A percentile compares a stretch with the other conserved stretches of the same genome.
Conservation (phyloP, 306 rosid genomes). For the Pyrus communis region DNA sequence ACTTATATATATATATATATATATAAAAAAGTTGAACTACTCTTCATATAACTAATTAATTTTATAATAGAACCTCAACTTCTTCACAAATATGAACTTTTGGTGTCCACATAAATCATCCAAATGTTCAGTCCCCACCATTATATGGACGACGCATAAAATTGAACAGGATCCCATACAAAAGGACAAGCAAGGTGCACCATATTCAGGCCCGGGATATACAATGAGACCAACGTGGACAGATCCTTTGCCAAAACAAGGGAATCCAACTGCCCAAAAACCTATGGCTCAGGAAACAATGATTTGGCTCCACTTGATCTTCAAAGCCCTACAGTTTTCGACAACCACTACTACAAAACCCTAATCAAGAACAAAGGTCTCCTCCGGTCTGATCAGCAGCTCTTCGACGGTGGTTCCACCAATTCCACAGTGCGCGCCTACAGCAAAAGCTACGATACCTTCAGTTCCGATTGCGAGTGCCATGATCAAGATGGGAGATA, state of each 20-base stretch:
- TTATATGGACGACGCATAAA: not conserved
- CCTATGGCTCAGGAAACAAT: constrained; percentile 69
- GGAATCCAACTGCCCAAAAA: constrained; percentile 47
- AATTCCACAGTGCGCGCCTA: constrained; percentile 50
- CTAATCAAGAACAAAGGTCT: constrained; percentile 57
- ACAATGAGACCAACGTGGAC: constrained; percentile 60
- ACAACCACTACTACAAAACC: constrained; percentile 64
- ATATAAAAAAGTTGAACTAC: not conserved
- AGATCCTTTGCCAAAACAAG: constrained; percentile 37
- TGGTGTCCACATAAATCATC: too few species aligned
- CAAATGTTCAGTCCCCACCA: too few species aligned
- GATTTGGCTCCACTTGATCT: constrained; percentile 75
- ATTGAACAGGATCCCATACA: constrained; percentile 52
- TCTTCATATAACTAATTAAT: too few species aligned
- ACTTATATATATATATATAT: too few species aligned
- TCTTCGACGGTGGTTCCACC: constrained; percentile 64
- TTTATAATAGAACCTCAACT: too few species aligned
- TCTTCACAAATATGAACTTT: too few species aligned
- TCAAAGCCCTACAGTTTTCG: constrained; percentile 47
- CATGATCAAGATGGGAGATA: constrained; percentile 86
- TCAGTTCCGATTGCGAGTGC: constrained; percentile 45
- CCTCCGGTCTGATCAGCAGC: constrained; percentile 74
- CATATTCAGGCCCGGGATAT: constrained; percentile 38
- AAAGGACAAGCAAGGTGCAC: constrained; percentile 87
- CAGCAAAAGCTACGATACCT: constrained; percentile 15